Evolutionary conservation across 2,329 filamentous ascomycete species (phyloP), one percentile per base, ranked within the genome.

Genomic region (Fusarium drepaniforme): DNA sequence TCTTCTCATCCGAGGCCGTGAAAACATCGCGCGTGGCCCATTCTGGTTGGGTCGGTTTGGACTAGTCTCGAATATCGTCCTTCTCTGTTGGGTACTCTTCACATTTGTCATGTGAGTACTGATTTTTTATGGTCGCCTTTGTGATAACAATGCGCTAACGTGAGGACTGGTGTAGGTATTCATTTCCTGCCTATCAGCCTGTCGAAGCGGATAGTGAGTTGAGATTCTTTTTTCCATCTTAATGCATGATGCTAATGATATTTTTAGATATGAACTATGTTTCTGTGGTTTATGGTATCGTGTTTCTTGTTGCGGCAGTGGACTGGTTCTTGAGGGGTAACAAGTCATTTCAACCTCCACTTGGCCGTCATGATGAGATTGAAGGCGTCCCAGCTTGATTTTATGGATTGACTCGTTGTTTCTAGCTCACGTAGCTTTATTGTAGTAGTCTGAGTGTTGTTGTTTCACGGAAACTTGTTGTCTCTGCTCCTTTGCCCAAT

Each of bases 31-130:
- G 4, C 68, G 46, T 51, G 64, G 59, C 3, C 51, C 64, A 12
- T 67, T 70, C 35, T 70, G 68, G 64, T 11, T 70, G 21, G 64
- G 64, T 1, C 60, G 60, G 3, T 38, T 38, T 12, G 68, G 68
- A 18, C 18, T 70, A 12, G 40, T 64, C 37, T 62, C 46, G 13
- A 70, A 70, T 18, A 37, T 64, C 11, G 51, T 70, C n/a, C 49
- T 56, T 8, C 49, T 67, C 9, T 56, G 56, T 30, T 70, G 64
- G 68, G 38, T 67, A 1, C 30, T 18, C 11, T 70, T 70, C 25
- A 65, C 58, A 8, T 25, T 67, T 62, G 64, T 70, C n/a, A 64
- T 70, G 59, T 35, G 37, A 42, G 57, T 33, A 15, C 7, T 33
- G n/a, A n/a, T 33, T 37, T 3, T 8, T 12, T 8, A 57, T 15